Evolutionary conservation across 345 rosid genomes (phyloP).

Genomic region (Gossypium herbaceum): DNA sequence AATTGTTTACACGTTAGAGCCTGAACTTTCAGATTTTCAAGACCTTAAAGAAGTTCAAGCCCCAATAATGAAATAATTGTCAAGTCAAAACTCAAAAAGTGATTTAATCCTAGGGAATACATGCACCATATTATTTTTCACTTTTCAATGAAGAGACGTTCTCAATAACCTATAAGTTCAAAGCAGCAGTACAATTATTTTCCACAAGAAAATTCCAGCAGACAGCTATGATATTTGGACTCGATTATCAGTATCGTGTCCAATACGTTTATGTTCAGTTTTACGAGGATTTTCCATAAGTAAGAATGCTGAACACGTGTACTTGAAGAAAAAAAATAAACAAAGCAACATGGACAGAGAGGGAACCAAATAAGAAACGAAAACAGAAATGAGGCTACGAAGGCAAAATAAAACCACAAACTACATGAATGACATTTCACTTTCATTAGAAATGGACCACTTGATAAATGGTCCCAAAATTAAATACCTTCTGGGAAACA

Average conservation of each 20-base stretch:
- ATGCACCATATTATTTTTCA: not conserved
- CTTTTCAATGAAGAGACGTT: not conserved
- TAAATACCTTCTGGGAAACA: not conserved
- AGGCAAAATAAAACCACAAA: not conserved
- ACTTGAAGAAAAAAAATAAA: not conserved
- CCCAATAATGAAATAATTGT: too few species aligned
- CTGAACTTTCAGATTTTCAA: too few species aligned
- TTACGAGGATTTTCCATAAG: too few species aligned
- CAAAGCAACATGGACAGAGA: not conserved
- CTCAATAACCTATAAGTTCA: not conserved
- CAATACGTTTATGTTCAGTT: not conserved
- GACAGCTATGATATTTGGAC: not conserved
- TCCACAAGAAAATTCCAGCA: not conserved
- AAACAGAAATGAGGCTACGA: not conserved
- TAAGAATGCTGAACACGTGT: not conserved
- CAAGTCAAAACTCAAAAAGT: too few species aligned
- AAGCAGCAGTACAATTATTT: not conserved
- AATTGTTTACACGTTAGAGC: too few species aligned
- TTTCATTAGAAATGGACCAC: slow-evolving; percentile 4
- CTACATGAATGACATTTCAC: not conserved
- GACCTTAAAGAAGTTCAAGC: too few species aligned
- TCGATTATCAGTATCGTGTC: not conserved
- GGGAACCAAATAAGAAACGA: not conserved
- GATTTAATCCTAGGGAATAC: not conserved
- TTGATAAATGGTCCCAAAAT: not conserved